phyloP scores from a whole-genome alignment of 2,329 filamentous ascomycete species.

The Fusarium buharicum region DNA sequence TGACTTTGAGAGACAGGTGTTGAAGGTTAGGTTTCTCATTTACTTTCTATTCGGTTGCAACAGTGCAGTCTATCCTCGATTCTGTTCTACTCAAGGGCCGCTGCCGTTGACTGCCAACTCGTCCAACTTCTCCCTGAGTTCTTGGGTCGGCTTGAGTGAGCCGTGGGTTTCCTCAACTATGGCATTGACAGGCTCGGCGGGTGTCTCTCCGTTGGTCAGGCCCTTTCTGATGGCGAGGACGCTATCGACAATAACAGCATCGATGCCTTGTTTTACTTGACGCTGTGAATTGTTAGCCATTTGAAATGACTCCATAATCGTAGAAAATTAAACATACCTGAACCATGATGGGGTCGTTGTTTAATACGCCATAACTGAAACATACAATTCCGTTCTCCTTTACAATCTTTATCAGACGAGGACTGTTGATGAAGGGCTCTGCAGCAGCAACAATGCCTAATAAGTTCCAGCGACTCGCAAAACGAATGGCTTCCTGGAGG shows the following conservation, averaged over 20 bases:
- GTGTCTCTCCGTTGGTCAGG: constrained; percentile 64
- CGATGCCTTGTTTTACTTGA: constrained; percentile 95
- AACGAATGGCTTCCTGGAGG: constrained; percentile 93
- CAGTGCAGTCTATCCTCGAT: constrained; percentile 3
- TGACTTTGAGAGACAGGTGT: constrained; percentile 5
- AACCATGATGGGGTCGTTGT: constrained; percentile 88
- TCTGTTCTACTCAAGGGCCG: constrained; percentile 24
- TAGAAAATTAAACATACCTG: constrained; percentile 67
- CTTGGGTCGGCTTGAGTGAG: constrained; percentile 23
- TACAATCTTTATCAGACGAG: constrained; percentile 87
- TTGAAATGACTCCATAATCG: background rate
- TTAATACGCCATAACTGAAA: constrained; percentile 90
- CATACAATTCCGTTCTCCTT: constrained; percentile 95
- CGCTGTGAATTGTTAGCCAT: constrained; percentile 60
- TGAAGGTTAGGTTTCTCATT: constrained; percentile 14
- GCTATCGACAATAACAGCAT: constrained; percentile 96
- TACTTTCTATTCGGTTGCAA: constrained; percentile 8
- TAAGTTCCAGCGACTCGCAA: constrained; percentile 93
- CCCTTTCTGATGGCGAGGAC: constrained; percentile 94
- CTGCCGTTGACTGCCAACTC: constrained; percentile 38
- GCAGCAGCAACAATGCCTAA: constrained; percentile 91
- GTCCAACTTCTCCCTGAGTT: constrained; percentile 38
- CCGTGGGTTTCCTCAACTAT: constrained; percentile 31
- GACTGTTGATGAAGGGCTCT: constrained; percentile 88
- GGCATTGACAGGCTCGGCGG: constrained; percentile 16